Base-by-base conservation (phyloP, 352 stramenopile species). In the Blastocystis sp. region DNA sequence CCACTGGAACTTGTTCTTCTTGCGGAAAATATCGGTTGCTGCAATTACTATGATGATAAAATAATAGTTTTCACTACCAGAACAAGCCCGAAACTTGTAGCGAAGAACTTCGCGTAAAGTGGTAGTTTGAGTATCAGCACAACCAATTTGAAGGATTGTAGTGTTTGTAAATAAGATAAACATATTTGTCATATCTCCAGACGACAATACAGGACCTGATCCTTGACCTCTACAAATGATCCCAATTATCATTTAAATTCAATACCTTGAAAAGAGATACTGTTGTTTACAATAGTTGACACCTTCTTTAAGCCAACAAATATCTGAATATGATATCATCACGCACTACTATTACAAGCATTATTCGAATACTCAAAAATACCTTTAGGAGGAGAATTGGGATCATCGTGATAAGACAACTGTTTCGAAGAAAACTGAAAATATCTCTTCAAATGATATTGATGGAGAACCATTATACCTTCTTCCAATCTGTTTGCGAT, bases 1-100 rank as follows among this genome's bases (percentile, higher is more conserved):
- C 71, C 71, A 83, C 49, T 83, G 71, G 71, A 83, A 83, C 54
- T 83, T 83, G 71, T 83, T 83, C 54, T 83, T 83, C 71, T 83
- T 83, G 16, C 71, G 71, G 16, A 4, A 65, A 24, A 83, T 56
- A 5, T 83, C 71, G 0, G 35, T 66, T 27, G 49, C 51, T 21
- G 71, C 71, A 27, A 83, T 83, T 49, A 83, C 71, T 74, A 46
- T 21, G 14, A 27, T 74, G 29, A 51, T n/a, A n/a, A 1, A 43
- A 11, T 37, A 4, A 46, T 16, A 1, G 2, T 46, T 46, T 54
- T 11, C 27, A 0, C 63, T n/a, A 74, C 63, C 63, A 5, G 71
- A 83, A 54, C 71, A 83, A n/a, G 71, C 29, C 21, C 71, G 71
- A 49, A 83, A 83, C 14, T 43, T 83, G 9, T 29, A 39, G 0